phyloP scores from a whole-genome alignment of 202 grass and related monocot species.

The Alloteropsis angusta region DNA sequence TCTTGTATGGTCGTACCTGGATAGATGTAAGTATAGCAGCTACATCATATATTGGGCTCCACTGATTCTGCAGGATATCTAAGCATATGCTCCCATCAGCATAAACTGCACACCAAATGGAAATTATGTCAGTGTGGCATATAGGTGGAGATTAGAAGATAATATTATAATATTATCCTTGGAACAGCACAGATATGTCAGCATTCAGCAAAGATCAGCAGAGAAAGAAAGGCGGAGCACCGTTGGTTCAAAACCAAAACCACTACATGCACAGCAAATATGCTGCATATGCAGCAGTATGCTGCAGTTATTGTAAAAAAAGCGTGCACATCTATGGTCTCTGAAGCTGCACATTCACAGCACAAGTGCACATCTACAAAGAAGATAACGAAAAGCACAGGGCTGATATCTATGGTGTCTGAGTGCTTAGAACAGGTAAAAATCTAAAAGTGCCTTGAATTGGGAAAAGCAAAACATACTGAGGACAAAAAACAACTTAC shows the following conservation, averaged over 20 bases:
- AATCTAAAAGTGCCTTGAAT: neutral
- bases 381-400: neutral
- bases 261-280: neutral
- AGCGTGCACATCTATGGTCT: neutral
- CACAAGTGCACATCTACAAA: too few relatives aligned
- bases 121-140: neutral
- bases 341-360: neutral
- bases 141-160: neutral
- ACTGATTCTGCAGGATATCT: conserved; percentile 94
- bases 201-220: neutral
- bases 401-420: neutral
- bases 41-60: conserved; percentile 96
- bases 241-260: neutral
- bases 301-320: neutral
- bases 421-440: neutral
- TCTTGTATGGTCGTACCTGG: conserved; percentile 46
- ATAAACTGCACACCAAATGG: conserved; percentile 51
- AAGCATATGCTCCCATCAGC: conserved; percentile 96
- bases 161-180: neutral
- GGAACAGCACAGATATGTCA: neutral
- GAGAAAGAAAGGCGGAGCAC: neutral
- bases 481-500: conserved; percentile 30
- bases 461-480: neutral
- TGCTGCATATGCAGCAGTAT: neutral
- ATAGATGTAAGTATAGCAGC: conserved; percentile 92